Percentiles rank a stretch among this genome's conserved stretches.
Evolutionary conservation across 495 filamentous ascomycete species (phyloP).

Genomic region (Aspergillus nidulans): DNA sequence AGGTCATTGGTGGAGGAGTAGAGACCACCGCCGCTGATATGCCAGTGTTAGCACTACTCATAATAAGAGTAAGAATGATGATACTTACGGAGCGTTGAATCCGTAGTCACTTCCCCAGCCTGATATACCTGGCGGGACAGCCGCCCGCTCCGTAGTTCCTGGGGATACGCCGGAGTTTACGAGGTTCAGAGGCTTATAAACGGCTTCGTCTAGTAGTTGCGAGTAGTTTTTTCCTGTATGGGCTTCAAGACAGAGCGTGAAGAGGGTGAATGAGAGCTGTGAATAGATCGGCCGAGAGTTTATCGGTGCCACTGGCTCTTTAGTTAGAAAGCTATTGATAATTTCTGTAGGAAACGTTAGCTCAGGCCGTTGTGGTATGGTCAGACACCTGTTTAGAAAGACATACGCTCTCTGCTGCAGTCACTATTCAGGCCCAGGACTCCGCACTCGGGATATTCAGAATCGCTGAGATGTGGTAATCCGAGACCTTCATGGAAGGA

Average conservation of each 20-base stretch:
- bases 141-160: slow-evolving; percentile 3
- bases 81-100: slow-evolving; percentile 11
- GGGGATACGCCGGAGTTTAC: slow-evolving; percentile 13
- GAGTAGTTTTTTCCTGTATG: slow-evolving; percentile 13
- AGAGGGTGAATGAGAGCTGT: slow-evolving; percentile 10
- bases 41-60: neutral
- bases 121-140: slow-evolving; percentile 9
- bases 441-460: slow-evolving; percentile 13
- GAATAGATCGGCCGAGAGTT: slow-evolving; percentile 14
- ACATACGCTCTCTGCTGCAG: slow-evolving; percentile 11
- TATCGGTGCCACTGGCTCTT: slow-evolving; percentile 10
- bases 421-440: slow-evolving; percentile 7
- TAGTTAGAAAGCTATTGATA: slow-evolving; percentile 8
- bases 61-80: neutral
- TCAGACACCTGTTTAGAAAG: neutral
- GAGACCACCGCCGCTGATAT: slow-evolving; percentile 14
- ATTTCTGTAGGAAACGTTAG: slow-evolving; percentile 4
- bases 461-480: slow-evolving; percentile 9
- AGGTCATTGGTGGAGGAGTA: slow-evolving; percentile 14
- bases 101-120: slow-evolving; percentile 13
- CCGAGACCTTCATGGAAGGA: slow-evolving; percentile 11
- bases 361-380: neutral
- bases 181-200: slow-evolving; percentile 9
- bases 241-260: slow-evolving; percentile 6
- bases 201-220: slow-evolving; percentile 8